These are phyloP conservation scores for Collybia sp. DNA, from an alignment of 768 basidiomycete genomes.

Conservation along the genomic window DNA sequence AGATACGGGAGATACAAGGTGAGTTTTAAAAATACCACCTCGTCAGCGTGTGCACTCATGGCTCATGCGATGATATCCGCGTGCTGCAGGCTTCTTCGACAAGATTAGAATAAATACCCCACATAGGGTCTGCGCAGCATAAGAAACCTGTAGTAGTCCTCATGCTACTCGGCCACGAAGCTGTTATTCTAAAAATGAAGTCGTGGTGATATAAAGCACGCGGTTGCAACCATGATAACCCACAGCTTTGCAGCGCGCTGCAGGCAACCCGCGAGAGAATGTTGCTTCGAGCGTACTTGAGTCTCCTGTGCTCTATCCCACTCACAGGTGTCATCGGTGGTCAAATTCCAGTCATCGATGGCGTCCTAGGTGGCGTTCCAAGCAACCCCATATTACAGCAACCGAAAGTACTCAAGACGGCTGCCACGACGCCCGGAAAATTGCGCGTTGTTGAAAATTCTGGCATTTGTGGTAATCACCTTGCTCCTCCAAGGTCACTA, in stretches of 20 bases:
- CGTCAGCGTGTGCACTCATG: too few relatives aligned
- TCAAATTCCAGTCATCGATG: constrained; percentile 45
- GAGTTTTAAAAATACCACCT: too few relatives aligned
- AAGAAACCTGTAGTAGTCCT: too few relatives aligned
- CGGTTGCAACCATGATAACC: not conserved
- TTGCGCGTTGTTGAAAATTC: constrained; percentile 57
- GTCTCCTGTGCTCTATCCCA: constrained; percentile 1
- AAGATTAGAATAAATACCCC: too few relatives aligned
- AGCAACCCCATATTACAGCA: constrained; percentile 7
- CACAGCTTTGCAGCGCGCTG: not conserved
- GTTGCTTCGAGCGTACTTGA: constrained; percentile 1
- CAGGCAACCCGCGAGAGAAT: constrained; percentile 3
- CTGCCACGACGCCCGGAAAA: constrained; percentile 37
- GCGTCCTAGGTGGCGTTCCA: constrained; percentile 45
- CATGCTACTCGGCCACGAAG: too few relatives aligned
- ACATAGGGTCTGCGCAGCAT: too few relatives aligned
- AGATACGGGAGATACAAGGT: too few relatives aligned
- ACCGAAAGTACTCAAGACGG: constrained; percentile 10
- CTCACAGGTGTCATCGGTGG: constrained; percentile 15
- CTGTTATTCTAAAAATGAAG: not conserved
- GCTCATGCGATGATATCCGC: too few relatives aligned
- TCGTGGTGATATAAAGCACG: not conserved
- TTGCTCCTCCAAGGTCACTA: not conserved
- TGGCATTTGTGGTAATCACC: constrained; percentile 49
- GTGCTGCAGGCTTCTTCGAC: too few relatives aligned